Evolutionary conservation across 1,284 basidiomycete genomes (phyloP).

Genomic region (Pascua sp.): DNA sequence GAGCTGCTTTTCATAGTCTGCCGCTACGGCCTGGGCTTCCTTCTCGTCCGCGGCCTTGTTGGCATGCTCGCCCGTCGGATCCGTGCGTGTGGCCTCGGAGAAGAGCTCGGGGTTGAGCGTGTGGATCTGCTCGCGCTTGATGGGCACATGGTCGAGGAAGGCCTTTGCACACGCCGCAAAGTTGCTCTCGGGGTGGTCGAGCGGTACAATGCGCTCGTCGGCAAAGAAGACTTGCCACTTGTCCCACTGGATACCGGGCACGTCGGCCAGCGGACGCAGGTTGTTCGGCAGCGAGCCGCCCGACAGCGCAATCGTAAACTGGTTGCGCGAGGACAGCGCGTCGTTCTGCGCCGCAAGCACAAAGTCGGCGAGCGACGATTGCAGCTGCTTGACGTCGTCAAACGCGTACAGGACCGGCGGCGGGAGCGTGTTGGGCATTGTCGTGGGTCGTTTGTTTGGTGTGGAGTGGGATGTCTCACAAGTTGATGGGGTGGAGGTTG

Average conservation of each 20-base stretch:
- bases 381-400: slow-evolving; percentile 54
- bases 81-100: slow-evolving; percentile 48
- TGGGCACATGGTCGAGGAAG: slow-evolving; percentile 80
- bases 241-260: slow-evolving; percentile 79
- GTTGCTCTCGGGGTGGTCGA: slow-evolving; percentile 89
- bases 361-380: slow-evolving; percentile 70
- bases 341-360: slow-evolving; percentile 85
- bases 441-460: background rate
- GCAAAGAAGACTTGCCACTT: slow-evolving; percentile 98
- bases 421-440: slow-evolving; percentile 43
- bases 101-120: slow-evolving; percentile 70
- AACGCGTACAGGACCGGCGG: slow-evolving; percentile 74
- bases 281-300: slow-evolving; percentile 89
- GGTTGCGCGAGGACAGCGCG: slow-evolving; percentile 78
- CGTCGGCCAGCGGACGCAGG: slow-evolving; percentile 66
- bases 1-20: slow-evolving; percentile 91
- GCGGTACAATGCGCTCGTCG: slow-evolving; percentile 89
- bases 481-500: background rate
- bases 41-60: slow-evolving; percentile 47
- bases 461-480: background rate
- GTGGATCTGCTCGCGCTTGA: slow-evolving; percentile 71
- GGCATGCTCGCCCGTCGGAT: slow-evolving; percentile 32
- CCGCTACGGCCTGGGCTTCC: slow-evolving; percentile 76
- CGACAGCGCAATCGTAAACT: slow-evolving; percentile 88
- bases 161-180: slow-evolving; percentile 71